A percentile compares a stretch with the other conserved stretches of the same genome.
Conservation (phyloP, 768 basidiomycete genomes). For the Mycena leptocephala region DNA sequence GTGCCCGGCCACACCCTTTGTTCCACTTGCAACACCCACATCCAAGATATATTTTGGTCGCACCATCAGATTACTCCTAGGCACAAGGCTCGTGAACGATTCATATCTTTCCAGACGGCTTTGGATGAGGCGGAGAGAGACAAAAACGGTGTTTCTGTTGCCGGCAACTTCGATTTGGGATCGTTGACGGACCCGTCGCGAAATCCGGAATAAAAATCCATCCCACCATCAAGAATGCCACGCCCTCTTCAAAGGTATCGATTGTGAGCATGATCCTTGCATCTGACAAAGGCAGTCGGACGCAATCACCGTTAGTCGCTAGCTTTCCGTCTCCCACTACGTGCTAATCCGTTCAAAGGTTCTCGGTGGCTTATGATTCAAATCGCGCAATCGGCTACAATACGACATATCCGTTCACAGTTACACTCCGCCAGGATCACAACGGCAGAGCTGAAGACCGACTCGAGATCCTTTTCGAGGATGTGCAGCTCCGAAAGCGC, state of each 20-base stretch:
- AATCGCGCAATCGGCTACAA: conserved; percentile 43
- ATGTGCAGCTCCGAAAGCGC: conserved; percentile 55
- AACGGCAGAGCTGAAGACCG: conserved; percentile 70
- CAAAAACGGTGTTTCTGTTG: conserved; percentile 65
- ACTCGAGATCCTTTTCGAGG: conserved; percentile 68
- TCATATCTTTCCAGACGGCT: conserved; percentile 56
- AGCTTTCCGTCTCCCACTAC: background rate
- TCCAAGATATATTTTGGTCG: conserved; percentile 49
- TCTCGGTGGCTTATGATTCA: conserved; percentile 41
- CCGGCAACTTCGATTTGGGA: conserved; percentile 66
- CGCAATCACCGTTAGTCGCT: conserved; percentile 43
- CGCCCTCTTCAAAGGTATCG: conserved; percentile 47
- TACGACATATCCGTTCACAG: conserved; percentile 44
- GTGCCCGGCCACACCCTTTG: conserved; percentile 45
- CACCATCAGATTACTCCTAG: conserved; percentile 45
- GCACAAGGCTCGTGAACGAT: conserved; percentile 58
- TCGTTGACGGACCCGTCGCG: conserved; percentile 60
- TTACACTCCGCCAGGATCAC: conserved; percentile 53
- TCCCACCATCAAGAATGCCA: conserved; percentile 46
- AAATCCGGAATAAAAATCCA: conserved; percentile 36
- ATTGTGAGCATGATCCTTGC: conserved; percentile 48
- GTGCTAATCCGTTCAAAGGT: conserved; percentile 37
- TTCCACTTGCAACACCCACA: conserved; percentile 45
- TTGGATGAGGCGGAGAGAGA: conserved; percentile 71
- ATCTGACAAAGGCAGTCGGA: conserved; percentile 46